Conservation (phyloP, 129 eudicot genomes). For the Smallanthus sonchifolius region DNA sequence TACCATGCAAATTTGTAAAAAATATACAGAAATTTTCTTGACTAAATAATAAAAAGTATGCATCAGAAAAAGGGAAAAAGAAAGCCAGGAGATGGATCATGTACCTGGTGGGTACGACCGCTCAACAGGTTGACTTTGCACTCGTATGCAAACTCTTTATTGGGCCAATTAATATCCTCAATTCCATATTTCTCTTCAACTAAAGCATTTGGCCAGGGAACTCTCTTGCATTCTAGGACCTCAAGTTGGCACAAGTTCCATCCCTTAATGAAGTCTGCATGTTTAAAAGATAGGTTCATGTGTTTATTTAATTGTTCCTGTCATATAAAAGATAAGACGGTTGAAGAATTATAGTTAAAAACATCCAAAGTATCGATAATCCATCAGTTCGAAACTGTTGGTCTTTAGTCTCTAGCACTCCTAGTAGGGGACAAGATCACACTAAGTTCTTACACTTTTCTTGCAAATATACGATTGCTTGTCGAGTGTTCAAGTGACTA, state of each 20-base stretch:
- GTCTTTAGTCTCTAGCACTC: no score
- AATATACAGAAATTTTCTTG: neutral
- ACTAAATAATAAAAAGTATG: neutral
- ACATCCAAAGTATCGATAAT: slow-evolving; percentile 2
- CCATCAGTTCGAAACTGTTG: neutral
- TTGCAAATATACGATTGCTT: no score
- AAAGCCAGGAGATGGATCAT: neutral
- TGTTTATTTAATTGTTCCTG: neutral
- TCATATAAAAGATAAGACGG: neutral
- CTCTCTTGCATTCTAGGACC: slow-evolving; percentile 80
- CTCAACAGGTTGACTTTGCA: slow-evolving; percentile 86
- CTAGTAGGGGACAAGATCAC: no score
- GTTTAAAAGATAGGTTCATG: neutral
- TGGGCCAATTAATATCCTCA: slow-evolving; percentile 78
- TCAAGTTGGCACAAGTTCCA: slow-evolving; percentile 90
- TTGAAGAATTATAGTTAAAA: neutral
- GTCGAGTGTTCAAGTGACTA: no score
- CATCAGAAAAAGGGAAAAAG: no score
- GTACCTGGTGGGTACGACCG: slow-evolving; percentile 97
- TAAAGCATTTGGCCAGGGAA: slow-evolving; percentile 68
- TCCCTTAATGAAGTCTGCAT: slow-evolving; percentile 59
- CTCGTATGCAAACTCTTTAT: slow-evolving; percentile 75
- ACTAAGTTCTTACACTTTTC: no score
- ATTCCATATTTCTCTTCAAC: slow-evolving; percentile 41
- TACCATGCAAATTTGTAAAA: neutral